phyloP scores from a whole-genome alignment of 2,329 filamentous ascomycete genomes.

The Colletotrichum tofieldiae region DNA sequence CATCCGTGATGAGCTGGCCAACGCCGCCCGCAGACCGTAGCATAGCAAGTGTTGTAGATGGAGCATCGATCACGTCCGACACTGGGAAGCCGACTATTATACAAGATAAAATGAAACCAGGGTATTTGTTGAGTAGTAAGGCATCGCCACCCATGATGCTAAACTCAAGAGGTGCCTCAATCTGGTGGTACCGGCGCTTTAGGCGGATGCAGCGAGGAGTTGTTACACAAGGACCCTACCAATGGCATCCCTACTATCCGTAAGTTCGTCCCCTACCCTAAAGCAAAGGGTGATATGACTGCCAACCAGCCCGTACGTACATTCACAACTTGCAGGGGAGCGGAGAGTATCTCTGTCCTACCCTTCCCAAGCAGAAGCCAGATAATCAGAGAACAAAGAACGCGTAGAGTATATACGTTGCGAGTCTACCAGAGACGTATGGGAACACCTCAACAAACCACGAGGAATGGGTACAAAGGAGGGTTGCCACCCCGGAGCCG shows the following conservation, averaged over 20 bases:
- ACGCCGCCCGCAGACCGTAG: not conserved
- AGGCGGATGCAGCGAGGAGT: not conserved
- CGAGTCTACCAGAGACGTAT: not conserved
- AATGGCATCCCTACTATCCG: not conserved
- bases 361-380: not conserved
- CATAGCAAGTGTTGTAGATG: not conserved
- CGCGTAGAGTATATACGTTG: not conserved
- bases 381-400: not conserved
- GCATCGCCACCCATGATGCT: not conserved
- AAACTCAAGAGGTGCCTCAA: not conserved
- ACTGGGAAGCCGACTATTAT: not conserved
- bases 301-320: not conserved
- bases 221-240: not conserved
- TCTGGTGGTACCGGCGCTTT: no score
- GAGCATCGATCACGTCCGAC: not conserved
- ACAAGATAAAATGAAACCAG: not conserved
- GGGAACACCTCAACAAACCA: not conserved
- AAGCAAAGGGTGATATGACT: not conserved
- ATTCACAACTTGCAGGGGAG: not conserved
- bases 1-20: not conserved
- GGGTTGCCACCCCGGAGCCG: not conserved
- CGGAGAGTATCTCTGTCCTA: no score
- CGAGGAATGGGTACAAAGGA: not conserved
- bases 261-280: not conserved
- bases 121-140: not conserved